phyloP scores from a whole-genome alignment of 2,329 filamentous ascomycete species.

The Paecilomyces sp. region DNA sequence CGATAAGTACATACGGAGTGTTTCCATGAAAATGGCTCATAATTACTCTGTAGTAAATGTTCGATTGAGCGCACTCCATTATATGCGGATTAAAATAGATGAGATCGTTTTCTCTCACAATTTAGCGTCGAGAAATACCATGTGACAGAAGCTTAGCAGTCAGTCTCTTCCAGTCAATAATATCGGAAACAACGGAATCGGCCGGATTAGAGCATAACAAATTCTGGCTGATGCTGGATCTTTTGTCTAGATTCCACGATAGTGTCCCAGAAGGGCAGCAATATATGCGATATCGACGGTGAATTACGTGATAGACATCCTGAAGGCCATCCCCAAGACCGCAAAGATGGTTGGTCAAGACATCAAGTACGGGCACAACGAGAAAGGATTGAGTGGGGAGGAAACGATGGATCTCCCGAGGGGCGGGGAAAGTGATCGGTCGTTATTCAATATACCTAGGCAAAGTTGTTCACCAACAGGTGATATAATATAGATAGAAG shows the following conservation, averaged over 20 bases:
- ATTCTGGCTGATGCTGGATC: neutral
- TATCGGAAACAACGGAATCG: too few species aligned
- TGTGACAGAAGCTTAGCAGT: too few species aligned
- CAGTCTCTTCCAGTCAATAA: too few species aligned
- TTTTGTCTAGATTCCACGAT: neutral
- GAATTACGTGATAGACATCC: neutral
- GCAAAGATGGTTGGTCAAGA: neutral
- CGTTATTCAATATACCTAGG: neutral
- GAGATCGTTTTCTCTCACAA: neutral
- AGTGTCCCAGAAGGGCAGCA: neutral
- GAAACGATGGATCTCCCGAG: neutral
- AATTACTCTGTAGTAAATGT: neutral
- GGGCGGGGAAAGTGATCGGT: neutral
- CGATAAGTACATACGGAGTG: neutral
- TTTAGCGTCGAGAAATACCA: too few species aligned
- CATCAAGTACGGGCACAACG: neutral
- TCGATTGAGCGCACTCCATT: neutral
- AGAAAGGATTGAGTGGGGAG: neutral
- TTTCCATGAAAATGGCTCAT: neutral
- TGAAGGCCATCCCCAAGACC: neutral
- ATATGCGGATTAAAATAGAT: neutral
- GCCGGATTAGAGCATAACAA: neutral
- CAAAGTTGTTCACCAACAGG: neutral
- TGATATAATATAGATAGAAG: neutral
- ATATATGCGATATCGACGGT: neutral